Evolutionary conservation across 1,139 yeast species (phyloP).

Genomic region (Taphrina deformans): DNA sequence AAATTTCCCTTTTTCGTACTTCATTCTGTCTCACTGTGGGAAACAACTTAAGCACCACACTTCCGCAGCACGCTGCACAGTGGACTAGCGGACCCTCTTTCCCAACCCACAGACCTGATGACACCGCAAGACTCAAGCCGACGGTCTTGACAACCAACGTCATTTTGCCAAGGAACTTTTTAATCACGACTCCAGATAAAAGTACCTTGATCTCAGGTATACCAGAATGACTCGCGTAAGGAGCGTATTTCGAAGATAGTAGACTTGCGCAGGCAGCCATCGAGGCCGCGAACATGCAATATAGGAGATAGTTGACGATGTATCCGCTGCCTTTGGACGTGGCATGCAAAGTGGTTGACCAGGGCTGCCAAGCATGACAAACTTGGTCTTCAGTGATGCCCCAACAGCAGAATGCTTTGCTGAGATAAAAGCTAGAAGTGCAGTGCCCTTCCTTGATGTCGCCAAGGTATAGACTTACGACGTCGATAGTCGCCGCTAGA

Average conservation of each 20-base stretch:
- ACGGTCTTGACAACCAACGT: constrained; percentile 56
- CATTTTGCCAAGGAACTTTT: constrained; percentile 58
- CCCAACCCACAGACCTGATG: constrained; percentile 66
- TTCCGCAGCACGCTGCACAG: constrained; percentile 67
- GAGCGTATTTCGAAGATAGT: constrained; percentile 43
- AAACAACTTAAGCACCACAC: constrained; percentile 56
- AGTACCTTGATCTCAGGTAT: constrained; percentile 60
- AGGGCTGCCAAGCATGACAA: constrained; percentile 12
- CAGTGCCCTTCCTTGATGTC: constrained; percentile 21
- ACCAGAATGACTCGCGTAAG: constrained; percentile 61
- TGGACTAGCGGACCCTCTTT: constrained; percentile 73
- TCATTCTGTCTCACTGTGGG: constrained; percentile 56
- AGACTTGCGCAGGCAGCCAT: constrained; percentile 10
- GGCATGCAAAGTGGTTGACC: constrained; percentile 1
- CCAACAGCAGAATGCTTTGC: constrained; percentile 26
- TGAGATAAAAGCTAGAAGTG: not conserved
- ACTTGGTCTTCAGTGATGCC: constrained; percentile 2
- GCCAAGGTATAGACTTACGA: constrained; percentile 11
- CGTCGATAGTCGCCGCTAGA: constrained; percentile 11
- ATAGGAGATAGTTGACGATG: constrained; percentile 3
- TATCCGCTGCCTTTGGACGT: constrained; percentile 1
- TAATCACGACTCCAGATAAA: constrained; percentile 57
- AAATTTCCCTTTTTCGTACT: constrained; percentile 57
- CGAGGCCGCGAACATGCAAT: constrained; percentile 9
- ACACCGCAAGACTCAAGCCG: constrained; percentile 59